These are phyloP conservation scores for Vitis labrusca DNA, from an alignment of 164 flowering plant genomes.

Conservation along the genomic window DNA sequence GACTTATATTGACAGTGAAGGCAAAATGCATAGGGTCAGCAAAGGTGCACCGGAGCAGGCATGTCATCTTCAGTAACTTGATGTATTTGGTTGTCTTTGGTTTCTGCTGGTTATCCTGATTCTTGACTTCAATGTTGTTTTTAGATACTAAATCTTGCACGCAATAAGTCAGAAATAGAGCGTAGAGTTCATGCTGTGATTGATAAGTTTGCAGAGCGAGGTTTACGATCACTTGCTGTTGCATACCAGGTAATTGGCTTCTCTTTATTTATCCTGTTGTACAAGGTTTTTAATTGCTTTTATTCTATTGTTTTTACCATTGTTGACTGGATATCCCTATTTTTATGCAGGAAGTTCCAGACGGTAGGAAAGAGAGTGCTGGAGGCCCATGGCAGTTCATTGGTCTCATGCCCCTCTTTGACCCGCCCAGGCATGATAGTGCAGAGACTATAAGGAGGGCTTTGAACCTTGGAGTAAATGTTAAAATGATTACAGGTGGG, in stretches of 20 bases:
- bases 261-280: neutral
- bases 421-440: slow-evolving; percentile 98
- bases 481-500: slow-evolving; percentile 96
- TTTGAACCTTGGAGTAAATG: slow-evolving; percentile 91
- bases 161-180: slow-evolving; percentile 64
- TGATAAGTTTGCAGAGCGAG: slow-evolving; percentile 87
- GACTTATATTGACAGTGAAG: slow-evolving; percentile 73
- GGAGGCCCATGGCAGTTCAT: slow-evolving; percentile 97
- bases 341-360: slow-evolving; percentile 86
- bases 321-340: neutral
- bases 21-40: slow-evolving; percentile 93
- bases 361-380: slow-evolving; percentile 81
- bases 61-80: slow-evolving; percentile 2
- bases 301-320: neutral
- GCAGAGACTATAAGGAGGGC: slow-evolving; percentile 98
- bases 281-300: neutral
- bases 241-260: slow-evolving; percentile 66
- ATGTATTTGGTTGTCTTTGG: neutral
- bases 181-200: slow-evolving; percentile 76
- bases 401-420: slow-evolving; percentile 95
- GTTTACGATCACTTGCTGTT: slow-evolving; percentile 80
- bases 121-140: slow-evolving; percentile 6
- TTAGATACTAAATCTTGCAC: slow-evolving; percentile 65
- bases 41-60: slow-evolving; percentile 98
- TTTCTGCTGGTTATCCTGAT: neutral